Percentiles rank a stretch among this genome's conserved stretches.
These are phyloP conservation scores for Beta macrorhiza DNA, from an alignment of 179 eudicot genomes.

Conservation along the genomic window DNA sequence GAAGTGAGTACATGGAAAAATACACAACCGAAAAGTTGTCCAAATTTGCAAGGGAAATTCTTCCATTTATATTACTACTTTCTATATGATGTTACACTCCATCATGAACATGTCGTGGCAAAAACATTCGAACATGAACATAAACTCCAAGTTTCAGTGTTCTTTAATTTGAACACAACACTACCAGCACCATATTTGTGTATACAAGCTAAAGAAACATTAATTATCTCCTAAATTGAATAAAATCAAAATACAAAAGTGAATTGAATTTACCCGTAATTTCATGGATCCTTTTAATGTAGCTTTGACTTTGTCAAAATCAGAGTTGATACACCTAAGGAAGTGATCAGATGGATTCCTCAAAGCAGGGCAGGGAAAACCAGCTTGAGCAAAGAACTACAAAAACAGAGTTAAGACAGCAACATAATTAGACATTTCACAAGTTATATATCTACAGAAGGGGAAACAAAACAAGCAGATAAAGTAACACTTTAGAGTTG, in stretches of 20 bases:
- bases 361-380: slow-evolving; percentile 96
- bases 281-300: slow-evolving; percentile 98
- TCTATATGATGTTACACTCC: no score
- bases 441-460: no score
- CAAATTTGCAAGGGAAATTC: not conserved
- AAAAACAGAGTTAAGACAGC: not conserved
- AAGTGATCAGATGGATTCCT: slow-evolving; percentile 99
- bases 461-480: not conserved
- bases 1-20: not conserved
- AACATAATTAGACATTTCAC: not conserved
- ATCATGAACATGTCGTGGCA: no score
- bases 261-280: slow-evolving; percentile 52
- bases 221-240: not conserved
- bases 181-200: no score
- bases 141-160: no score
- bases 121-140: no score
- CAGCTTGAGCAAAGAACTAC: slow-evolving; percentile 97
- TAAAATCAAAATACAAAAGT: no score
- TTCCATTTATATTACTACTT: no score
- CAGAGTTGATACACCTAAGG: slow-evolving; percentile 89
- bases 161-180: no score
- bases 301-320: slow-evolving; percentile 96
- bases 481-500: not conserved
- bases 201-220: not conserved
- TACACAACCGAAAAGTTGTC: no score